Evolutionary conservation across 345 rosid species (phyloP), one percentile per base, ranked within the genome.

Genomic region (Populus tremula): DNA sequence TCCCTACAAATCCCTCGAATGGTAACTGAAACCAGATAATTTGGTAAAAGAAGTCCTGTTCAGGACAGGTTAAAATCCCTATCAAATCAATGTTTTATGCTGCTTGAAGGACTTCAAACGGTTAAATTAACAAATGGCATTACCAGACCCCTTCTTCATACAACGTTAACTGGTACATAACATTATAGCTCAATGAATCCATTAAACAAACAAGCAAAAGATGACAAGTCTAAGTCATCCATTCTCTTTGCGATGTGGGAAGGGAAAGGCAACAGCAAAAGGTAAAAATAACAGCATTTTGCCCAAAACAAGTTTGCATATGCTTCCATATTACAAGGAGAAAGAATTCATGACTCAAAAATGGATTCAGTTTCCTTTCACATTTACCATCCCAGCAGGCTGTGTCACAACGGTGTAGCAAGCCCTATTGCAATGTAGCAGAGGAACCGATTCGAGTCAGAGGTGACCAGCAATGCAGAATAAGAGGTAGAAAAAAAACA

Each of bases 311-410:
- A 64, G 76, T 76, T 70, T 70, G 70, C 39, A 45, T 39, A 50
- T 31, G 66, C 78, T 78, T 79, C 3, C 70, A 54, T 16, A 73
- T 67, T 54, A 71, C 47, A 67, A 67, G 67, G 63, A 77, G 36
- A 39, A 36, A 45, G 63, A 82, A 53, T 53, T 65, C 61, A 70
- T 62, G 25, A 73, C 74, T 50, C 45, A 29, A 72, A 77, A 38
- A 79, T 29, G 35, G 39, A 18, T 76, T 69, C 27, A 43, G 5
- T 85, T 82, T 78, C 72, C 85, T 68, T 80, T 82, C 79, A 80
- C 78, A 77, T 77, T 79, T 76, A 77, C 69, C 81, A 82, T 83
- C 79, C 47, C 77, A 79, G 20, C 38, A 65, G 10, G 39, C n/a
- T 33, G 13, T 65, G 69, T 65, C 69, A 65, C 69, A 65, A 65